Base-by-base conservation (phyloP, 2,329 filamentous ascomycete species). In the Fusarium sp. region DNA sequence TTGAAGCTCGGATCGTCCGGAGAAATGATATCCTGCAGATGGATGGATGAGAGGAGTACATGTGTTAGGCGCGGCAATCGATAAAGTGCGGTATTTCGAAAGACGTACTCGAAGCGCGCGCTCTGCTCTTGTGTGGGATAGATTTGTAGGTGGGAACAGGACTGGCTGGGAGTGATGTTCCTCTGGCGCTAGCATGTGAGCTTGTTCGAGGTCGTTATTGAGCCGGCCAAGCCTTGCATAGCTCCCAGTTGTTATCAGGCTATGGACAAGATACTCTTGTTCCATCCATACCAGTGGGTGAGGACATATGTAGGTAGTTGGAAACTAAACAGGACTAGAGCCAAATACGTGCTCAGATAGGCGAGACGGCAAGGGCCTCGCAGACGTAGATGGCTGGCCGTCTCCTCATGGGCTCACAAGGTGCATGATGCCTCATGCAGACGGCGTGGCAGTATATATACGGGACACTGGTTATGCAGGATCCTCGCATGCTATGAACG, bases 381-480 rank as follows among this genome's bases (percentile, higher is more conserved):
- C 43, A 15, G 60, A 68, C 68, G 66, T 45, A 73, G 27, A 52
- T 65, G 45, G 40, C 37, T 32, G 50, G 70, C 40, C 12, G 70
- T 67, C 59, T 52, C 30, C 12, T 54, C 47, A 30, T 63, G 54
- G 30, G 7, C 59, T 54, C 33, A 40, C 62, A 54, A 64, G 63
- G 30, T 58, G 40, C 52, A 54, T 30, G 40, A 52, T 65, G 56
- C 20, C n/a, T 59, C 35, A 33, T 54, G 57, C 45, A 56, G 52
- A 71, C 56, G 66, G 70, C 72, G 75, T 78, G 75, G 68, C 75
- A 43, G 54, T 59, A 63, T 65, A 65, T 75, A 66, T 70, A 60
- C 75, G 71, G 69, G 30, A 40, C 43, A 45, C 32, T 37, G 30
- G 50, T 17, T 40, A 47, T 62, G 12, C 45, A 32, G 33, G 33